Evolutionary conservation across 2,329 filamentous ascomycete genomes (phyloP), one percentile per base, ranked within the genome.

Genomic region (Hymenoscyphus repandus): DNA sequence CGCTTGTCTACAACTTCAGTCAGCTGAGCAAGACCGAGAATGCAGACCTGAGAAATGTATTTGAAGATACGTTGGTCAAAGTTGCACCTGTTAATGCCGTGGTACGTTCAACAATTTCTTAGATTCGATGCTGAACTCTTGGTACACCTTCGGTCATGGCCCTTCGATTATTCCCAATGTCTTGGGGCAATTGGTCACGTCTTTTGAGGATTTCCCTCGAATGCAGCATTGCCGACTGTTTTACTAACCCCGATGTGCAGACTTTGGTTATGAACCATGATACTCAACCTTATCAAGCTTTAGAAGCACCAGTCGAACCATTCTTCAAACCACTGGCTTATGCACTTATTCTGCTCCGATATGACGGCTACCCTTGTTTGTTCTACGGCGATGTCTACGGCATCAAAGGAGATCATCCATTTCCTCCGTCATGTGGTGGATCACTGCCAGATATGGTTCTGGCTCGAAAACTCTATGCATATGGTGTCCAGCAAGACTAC

Each of bases 251-350:
- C 22, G 7, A 4, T 27, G 22, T 27, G 6, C 40, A 79, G 68
- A 88, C 84, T 0, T 75, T 88, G 4, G 83, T 88, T 1, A 81
- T 80, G 67, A 88, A 87, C 66, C 85, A 88, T 68, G 85, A 89
- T 64, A 88, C 85, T 0, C 79, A 79, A 72, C 71, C 77, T 32
- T 80, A 81, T 31, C 83, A 86, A 64, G 76, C 80, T 1, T 72
- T 84, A 39, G 81, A 78, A 61, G 74, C 81, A 0, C 77, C 78
- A 1, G 78, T 90, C 37, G 75, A 80, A 49, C 72, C 74, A 22
- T 83, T 79, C 69, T 86, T 90, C 71, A 88, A 88, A 66, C 77
- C 83, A 0, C 72, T 89, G 13, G 86, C 85, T 11, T 88, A 90
- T 65, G 72, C 83, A 0, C 74, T 90, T 40, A 88, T 89, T 49